Evolutionary conservation across 2,329 filamentous ascomycete species (phyloP).

Genomic region (Hypoxylon rubiginosum): DNA sequence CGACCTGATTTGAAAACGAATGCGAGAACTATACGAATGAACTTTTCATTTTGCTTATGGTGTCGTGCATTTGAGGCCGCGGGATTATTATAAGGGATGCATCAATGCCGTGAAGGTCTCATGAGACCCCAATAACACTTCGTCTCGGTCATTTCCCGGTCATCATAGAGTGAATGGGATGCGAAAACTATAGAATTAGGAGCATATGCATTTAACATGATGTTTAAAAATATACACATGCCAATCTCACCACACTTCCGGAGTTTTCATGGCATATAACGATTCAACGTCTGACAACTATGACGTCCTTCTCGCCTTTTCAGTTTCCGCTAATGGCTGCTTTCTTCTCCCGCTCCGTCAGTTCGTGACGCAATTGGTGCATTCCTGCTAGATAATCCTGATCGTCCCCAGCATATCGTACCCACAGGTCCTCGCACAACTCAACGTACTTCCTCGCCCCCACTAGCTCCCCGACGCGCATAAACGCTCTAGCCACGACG

Average conservation of each 20-base stretch:
- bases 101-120: not conserved
- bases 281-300: not conserved
- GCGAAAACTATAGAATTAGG: not conserved
- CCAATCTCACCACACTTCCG: not conserved
- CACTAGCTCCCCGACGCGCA: slow-evolving; percentile 23
- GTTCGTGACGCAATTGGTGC: slow-evolving; percentile 33
- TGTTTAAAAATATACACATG: not conserved
- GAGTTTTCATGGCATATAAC: not conserved
- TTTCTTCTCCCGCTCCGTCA: slow-evolving; percentile 28
- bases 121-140: not conserved
- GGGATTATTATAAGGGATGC: not conserved
- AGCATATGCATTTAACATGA: not conserved
- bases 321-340: not conserved
- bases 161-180: not conserved
- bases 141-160: not conserved
- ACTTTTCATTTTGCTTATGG: not conserved
- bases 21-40: not conserved
- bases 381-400: slow-evolving; percentile 33
- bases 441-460: slow-evolving; percentile 34
- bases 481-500: slow-evolving; percentile 33
- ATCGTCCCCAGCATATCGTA: slow-evolving; percentile 35
- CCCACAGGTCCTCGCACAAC: slow-evolving; percentile 33
- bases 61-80: not conserved
- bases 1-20: too few relatives aligned
- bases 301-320: not conserved